phyloP scores from a whole-genome alignment of 768 basidiomycete species.

The Mycena venus region DNA sequence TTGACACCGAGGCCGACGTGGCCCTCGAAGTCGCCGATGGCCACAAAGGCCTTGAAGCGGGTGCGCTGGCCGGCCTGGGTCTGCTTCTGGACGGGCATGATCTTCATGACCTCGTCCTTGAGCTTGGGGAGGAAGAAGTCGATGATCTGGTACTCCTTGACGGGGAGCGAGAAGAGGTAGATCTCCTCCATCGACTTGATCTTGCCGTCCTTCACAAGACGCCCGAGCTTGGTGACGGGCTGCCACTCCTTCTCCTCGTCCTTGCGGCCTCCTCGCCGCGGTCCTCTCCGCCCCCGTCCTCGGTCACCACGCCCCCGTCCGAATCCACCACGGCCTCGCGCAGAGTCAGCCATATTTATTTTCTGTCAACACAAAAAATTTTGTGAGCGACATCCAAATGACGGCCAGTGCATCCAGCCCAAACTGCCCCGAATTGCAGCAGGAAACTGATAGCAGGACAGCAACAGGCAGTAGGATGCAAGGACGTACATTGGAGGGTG shows the following conservation, averaged over 20 bases:
- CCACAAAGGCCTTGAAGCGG: constrained; percentile 99
- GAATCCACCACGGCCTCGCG: constrained; percentile 79
- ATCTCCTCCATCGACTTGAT: constrained; percentile 99
- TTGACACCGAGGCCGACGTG: constrained; percentile 99
- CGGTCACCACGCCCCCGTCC: constrained; percentile 94
- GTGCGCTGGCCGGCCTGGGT: constrained; percentile 99
- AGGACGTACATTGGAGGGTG: neutral
- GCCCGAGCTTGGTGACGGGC: constrained; percentile 99
- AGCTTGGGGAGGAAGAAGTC: constrained; percentile 99
- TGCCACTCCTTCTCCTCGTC: constrained; percentile 99
- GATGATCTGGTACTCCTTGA: constrained; percentile 99
- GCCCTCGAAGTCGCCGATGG: constrained; percentile 98
- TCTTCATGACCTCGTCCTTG: constrained; percentile 99
- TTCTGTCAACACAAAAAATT: constrained; percentile 34
- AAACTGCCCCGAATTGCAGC: neutral
- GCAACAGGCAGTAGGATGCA: neutral
- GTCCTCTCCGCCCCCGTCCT: constrained; percentile 89
- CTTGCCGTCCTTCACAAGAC: constrained; percentile 99
- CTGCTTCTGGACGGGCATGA: constrained; percentile 99
- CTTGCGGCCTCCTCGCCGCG: constrained; percentile 96
- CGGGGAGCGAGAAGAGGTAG: constrained; percentile 99
- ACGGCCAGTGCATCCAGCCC: constrained; percentile 64
- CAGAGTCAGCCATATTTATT: constrained; percentile 83
- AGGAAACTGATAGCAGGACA: neutral
- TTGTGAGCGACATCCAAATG: constrained; percentile 55